A percentile compares a stretch with the other conserved stretches of the same genome.
These are phyloP conservation scores for Lodderomyces elongisporus DNA, from an alignment of 1,139 yeast genomes.

Conservation along the genomic window DNA sequence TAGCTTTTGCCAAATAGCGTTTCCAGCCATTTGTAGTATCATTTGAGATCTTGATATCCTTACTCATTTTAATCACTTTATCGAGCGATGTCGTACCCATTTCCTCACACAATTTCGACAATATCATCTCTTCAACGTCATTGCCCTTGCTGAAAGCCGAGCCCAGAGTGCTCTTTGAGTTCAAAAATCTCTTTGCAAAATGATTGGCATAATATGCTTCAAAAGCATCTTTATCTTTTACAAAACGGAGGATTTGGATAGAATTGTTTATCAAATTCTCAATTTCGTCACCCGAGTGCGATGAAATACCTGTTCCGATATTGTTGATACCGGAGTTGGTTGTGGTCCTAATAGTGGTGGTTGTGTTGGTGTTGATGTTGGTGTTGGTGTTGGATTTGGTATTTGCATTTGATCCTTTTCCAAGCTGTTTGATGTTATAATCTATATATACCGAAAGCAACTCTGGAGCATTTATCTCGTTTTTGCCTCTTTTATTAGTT, in stretches of 20 bases:
- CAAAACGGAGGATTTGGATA: slow-evolving; percentile 57
- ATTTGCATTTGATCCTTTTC: slow-evolving; percentile 37
- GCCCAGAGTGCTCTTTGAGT: slow-evolving; percentile 29
- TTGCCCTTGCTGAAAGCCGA: slow-evolving; percentile 25
- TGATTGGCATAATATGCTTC: slow-evolving; percentile 84
- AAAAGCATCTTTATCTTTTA: slow-evolving; percentile 83
- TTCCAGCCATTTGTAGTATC: slow-evolving; percentile 57
- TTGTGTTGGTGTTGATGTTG: too few species aligned
- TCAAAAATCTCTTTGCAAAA: slow-evolving; percentile 78
- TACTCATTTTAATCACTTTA: slow-evolving; percentile 83
- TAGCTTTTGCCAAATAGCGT: slow-evolving; percentile 17
- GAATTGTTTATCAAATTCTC: slow-evolving; percentile 55
- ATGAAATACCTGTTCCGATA: slow-evolving; percentile 17
- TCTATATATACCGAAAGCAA: slow-evolving; percentile 73
- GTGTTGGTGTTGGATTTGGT: too few species aligned
- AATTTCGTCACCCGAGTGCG: slow-evolving; percentile 45
- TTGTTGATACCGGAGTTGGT: too few species aligned
- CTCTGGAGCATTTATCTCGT: slow-evolving; percentile 56
- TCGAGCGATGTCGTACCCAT: slow-evolving; percentile 77
- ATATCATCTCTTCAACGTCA: slow-evolving; percentile 67
- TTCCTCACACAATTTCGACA: slow-evolving; percentile 69
- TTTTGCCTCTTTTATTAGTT: slow-evolving; percentile 11
- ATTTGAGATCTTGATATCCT: slow-evolving; percentile 67
- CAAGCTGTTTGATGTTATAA: slow-evolving; percentile 57
- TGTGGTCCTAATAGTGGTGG: too few species aligned